phyloP scores from a whole-genome alignment of 2,329 filamentous ascomycete genomes.

The Furcasterigmium furcatum region DNA sequence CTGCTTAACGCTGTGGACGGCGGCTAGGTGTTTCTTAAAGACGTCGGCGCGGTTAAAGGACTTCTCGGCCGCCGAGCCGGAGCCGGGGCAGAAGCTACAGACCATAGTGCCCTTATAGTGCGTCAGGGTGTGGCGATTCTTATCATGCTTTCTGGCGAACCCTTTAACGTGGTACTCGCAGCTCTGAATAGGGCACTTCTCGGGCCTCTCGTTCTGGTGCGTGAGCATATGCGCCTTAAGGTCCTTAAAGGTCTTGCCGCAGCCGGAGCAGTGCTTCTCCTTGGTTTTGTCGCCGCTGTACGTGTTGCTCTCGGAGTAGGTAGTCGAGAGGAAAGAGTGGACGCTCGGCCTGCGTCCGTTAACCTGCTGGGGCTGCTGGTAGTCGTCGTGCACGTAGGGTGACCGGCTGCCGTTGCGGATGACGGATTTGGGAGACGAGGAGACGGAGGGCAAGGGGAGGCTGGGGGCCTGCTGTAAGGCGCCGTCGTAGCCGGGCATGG shows the following conservation, averaged over 20 bases:
- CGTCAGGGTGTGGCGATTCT: slow-evolving; percentile 89
- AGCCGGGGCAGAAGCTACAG: slow-evolving; percentile 89
- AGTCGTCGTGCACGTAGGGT: slow-evolving; percentile 59
- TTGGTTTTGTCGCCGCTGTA: slow-evolving; percentile 62
- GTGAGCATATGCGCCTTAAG: slow-evolving; percentile 93
- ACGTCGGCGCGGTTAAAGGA: slow-evolving; percentile 94
- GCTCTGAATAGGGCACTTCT: slow-evolving; percentile 89
- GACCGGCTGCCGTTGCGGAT: slow-evolving; percentile 57
- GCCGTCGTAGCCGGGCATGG: slow-evolving; percentile 46
- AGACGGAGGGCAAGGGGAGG: slow-evolving; percentile 63
- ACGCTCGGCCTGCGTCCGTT: slow-evolving; percentile 61
- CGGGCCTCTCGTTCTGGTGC: slow-evolving; percentile 84
- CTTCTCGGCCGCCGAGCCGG: slow-evolving; percentile 86
- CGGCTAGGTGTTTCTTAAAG: slow-evolving; percentile 90
- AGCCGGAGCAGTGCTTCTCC: slow-evolving; percentile 74
- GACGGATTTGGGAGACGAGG: slow-evolving; percentile 47
- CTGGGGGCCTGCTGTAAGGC: slow-evolving; percentile 43
- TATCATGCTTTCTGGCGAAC: slow-evolving; percentile 93
- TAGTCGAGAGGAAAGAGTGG: slow-evolving; percentile 62
- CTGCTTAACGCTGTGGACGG: slow-evolving; percentile 89
- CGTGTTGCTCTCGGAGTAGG: slow-evolving; percentile 52
- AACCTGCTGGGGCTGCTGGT: slow-evolving; percentile 42
- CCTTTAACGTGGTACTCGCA: slow-evolving; percentile 93
- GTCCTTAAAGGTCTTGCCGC: slow-evolving; percentile 84
- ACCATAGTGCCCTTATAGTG: slow-evolving; percentile 99